These are phyloP conservation scores for Daldinia loculata DNA, from an alignment of 495 filamentous ascomycete genomes.

Conservation along the genomic window DNA sequence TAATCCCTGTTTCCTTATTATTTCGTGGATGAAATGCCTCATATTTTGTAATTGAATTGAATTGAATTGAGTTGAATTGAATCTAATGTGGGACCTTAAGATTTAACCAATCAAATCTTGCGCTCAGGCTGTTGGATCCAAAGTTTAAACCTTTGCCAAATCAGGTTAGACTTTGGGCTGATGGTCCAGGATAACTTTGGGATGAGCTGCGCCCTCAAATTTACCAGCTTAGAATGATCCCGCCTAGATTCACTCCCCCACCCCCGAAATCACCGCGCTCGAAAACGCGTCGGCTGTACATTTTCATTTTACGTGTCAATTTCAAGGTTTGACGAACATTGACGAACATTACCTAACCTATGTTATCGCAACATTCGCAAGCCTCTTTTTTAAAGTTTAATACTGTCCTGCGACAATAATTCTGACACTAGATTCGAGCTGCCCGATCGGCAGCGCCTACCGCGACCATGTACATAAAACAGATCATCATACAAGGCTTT, in stretches of 20 bases:
- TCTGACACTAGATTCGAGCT: conserved; percentile 41
- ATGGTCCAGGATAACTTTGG: no score
- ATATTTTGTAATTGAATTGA: no score
- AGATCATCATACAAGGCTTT: conserved; percentile 99
- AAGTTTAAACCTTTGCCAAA: no score
- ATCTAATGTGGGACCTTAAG: no score
- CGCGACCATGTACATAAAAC: conserved; percentile 93
- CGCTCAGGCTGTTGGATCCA: no score
- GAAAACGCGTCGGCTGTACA: conserved; percentile 39
- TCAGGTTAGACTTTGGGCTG: no score
- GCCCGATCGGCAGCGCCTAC: conserved; percentile 47
- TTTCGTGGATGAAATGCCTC: no score
- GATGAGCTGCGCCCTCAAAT: no score
- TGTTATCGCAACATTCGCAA: conserved; percentile 24
- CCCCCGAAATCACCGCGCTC: conserved; percentile 35
- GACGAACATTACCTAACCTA: conserved; percentile 11
- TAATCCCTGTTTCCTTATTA: no score
- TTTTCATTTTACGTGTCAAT: conserved; percentile 36
- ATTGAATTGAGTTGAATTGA: no score
- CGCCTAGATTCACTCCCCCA: conserved; percentile 17
- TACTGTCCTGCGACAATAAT: conserved; percentile 35
- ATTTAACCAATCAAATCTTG: no score
- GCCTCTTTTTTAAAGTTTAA: conserved; percentile 6
- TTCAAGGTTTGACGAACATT: conserved; percentile 20
- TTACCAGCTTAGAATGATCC: not conserved